These are phyloP conservation scores for Tetrapisispora pingtungensis DNA, from an alignment of 805 yeast genomes.

Conservation along the genomic window DNA sequence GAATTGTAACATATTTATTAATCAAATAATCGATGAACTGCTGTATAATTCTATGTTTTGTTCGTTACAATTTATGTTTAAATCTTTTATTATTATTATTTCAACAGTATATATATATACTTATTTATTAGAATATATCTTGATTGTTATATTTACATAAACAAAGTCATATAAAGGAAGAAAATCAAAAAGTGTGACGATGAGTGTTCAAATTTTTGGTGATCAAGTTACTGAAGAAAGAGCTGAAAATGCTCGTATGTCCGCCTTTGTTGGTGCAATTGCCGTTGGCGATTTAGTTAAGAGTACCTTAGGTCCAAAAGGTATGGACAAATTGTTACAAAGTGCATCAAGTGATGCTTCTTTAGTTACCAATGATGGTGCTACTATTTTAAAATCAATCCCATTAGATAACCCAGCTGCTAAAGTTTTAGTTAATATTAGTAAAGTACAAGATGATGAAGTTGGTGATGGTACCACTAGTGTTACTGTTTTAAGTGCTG, in stretches of 20 bases:
- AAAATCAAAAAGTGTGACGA: neutral
- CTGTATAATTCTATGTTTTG: no score
- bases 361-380: conserved; percentile 94
- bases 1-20: no score
- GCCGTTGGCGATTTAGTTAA: conserved; percentile 98
- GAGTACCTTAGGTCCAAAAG: conserved; percentile 93
- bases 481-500: conserved; percentile 85
- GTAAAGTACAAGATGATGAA: conserved; percentile 95
- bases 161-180: no score
- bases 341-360: conserved; percentile 72
- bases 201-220: conserved; percentile 80
- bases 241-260: conserved; percentile 95
- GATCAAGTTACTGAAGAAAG: conserved; percentile 97
- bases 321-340: conserved; percentile 93
- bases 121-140: no score
- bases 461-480: conserved; percentile 98
- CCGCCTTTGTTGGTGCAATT: conserved; percentile 96
- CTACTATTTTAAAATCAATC: conserved; percentile 86
- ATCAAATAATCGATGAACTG: no score
- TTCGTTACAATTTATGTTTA: no score
- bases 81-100: no score
- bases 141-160: no score
- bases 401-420: conserved; percentile 98
- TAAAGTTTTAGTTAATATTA: conserved; percentile 83
- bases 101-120: no score